Evolutionary conservation across 2,329 filamentous ascomycete species (phyloP).

Genomic region (Verticillium tricorpus): DNA sequence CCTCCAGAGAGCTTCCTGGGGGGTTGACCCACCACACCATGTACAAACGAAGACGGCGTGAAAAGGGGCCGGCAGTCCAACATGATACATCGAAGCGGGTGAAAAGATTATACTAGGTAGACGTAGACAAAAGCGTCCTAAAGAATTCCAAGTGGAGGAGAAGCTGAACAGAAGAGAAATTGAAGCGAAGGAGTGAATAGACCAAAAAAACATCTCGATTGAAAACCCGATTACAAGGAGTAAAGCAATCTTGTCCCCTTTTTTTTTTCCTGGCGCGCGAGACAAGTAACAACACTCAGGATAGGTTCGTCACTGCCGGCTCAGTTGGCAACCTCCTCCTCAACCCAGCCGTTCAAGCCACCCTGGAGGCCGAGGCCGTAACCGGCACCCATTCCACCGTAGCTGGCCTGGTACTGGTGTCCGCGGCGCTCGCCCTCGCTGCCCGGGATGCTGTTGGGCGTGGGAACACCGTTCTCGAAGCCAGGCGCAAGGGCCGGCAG

Average conservation of each 20-base stretch:
- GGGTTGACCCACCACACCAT: not conserved
- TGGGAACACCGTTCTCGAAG: conserved; percentile 55
- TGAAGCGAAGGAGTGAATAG: conserved; percentile 3
- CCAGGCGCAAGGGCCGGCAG: conserved; percentile 68
- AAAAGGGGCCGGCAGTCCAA: not conserved
- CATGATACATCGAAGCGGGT: conserved; percentile 26
- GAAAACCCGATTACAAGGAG: conserved; percentile 4
- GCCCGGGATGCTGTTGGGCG: conserved; percentile 43
- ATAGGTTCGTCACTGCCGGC: conserved; percentile 6
- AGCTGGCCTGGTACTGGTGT: conserved; percentile 63
- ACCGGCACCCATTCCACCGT: conserved; percentile 53
- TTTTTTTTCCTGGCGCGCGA: conserved; percentile 1
- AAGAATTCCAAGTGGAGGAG: conserved; percentile 19
- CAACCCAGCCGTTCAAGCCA: conserved; percentile 62
- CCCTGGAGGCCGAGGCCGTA: conserved; percentile 61
- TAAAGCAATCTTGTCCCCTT: conserved; percentile 2
- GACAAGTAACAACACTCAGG: conserved; percentile 12
- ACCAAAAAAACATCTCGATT: conserved; percentile 2
- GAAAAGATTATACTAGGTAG: conserved; percentile 25
- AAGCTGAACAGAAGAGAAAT: conserved; percentile 12
- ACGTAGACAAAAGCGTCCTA: conserved; percentile 18
- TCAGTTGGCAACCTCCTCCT: conserved; percentile 61
- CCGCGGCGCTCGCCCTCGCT: conserved; percentile 54
- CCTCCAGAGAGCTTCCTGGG: not conserved
- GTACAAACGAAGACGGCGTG: not conserved